Conservation (phyloP, 495 filamentous ascomycete genomes). For the Choiromyces venosus region DNA sequence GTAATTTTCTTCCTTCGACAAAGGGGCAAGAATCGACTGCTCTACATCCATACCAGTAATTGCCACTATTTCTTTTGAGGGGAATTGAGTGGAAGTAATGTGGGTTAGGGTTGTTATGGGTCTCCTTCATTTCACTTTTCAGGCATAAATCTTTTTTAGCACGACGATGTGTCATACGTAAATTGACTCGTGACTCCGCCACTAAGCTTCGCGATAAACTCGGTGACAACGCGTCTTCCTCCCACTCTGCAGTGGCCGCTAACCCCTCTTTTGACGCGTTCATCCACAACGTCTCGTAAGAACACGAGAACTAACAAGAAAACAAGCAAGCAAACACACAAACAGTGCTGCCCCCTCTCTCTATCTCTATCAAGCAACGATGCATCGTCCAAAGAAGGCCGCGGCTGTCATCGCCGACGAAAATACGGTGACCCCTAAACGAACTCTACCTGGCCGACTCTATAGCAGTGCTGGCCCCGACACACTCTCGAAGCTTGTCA, state of each 20-base stretch:
- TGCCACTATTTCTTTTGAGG: neutral
- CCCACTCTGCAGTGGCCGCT: neutral
- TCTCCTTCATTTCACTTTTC: neutral
- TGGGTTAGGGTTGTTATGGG: neutral
- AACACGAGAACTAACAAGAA: neutral
- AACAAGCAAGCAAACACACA: neutral
- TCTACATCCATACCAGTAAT: too few relatives aligned
- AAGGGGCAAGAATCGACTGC: neutral
- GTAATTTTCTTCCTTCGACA: neutral
- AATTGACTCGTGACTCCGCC: neutral
- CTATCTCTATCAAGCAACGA: neutral
- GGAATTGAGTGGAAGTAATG: neutral
- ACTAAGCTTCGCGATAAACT: neutral
- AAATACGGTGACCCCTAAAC: conserved; percentile 34
- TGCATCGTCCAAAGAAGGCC: conserved; percentile 23
- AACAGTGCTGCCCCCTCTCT: neutral
- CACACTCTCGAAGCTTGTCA: conserved; percentile 65
- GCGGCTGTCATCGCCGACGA: conserved; percentile 20
- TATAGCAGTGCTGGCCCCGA: conserved; percentile 42
- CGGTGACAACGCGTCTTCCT: neutral
- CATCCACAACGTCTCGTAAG: neutral
- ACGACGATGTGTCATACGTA: neutral
- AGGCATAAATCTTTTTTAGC: neutral
- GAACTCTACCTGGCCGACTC: conserved; percentile 27
- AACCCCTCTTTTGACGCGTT: neutral